A percentile compares a stretch with the other conserved stretches of the same genome.
Evolutionary conservation across 2,329 filamentous ascomycete species (phyloP).

Genomic region (Microdochium paspali): DNA sequence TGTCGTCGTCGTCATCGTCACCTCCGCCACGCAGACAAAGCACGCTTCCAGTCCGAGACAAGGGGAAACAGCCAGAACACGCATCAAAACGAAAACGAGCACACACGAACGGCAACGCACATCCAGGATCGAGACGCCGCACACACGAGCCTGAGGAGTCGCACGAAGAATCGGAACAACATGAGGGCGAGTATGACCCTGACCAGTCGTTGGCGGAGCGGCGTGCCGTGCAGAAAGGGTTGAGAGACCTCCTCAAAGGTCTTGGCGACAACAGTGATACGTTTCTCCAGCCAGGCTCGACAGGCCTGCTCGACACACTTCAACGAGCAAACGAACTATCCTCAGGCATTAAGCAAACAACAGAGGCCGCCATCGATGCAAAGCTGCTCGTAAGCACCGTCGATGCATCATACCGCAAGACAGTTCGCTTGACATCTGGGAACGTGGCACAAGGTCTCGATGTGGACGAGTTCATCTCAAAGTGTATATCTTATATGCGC

Average conservation of each 20-base stretch:
- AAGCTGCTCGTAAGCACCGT: conserved; percentile 74
- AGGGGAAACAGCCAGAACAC: conserved; percentile 12
- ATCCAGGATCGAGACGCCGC: conserved; percentile 17
- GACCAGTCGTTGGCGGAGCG: conserved; percentile 71
- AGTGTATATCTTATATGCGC: conserved; percentile 82
- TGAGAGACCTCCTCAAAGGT: conserved; percentile 56
- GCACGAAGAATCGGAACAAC: conserved; percentile 18
- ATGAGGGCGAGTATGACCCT: conserved; percentile 56
- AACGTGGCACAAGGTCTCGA: conserved; percentile 69
- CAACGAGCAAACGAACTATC: conserved; percentile 56
- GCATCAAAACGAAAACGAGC: conserved; percentile 19
- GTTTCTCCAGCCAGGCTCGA: conserved; percentile 55
- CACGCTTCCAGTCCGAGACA: conserved; percentile 19
- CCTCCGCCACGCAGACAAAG: conserved; percentile 9
- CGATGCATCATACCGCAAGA: conserved; percentile 72
- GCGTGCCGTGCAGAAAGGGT: conserved; percentile 56
- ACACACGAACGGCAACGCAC: conserved; percentile 16
- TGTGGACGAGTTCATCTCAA: conserved; percentile 83
- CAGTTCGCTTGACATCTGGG: conserved; percentile 64
- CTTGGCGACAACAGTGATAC: conserved; percentile 61
- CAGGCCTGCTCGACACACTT: conserved; percentile 57
- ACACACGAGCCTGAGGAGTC: conserved; percentile 13
- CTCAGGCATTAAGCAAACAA: conserved; percentile 70
- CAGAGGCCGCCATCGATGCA: conserved; percentile 84
- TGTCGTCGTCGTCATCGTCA: background rate